phyloP scores from a whole-genome alignment of 2,329 filamentous ascomycete genomes.

The Fusarium vanettenii region DNA sequence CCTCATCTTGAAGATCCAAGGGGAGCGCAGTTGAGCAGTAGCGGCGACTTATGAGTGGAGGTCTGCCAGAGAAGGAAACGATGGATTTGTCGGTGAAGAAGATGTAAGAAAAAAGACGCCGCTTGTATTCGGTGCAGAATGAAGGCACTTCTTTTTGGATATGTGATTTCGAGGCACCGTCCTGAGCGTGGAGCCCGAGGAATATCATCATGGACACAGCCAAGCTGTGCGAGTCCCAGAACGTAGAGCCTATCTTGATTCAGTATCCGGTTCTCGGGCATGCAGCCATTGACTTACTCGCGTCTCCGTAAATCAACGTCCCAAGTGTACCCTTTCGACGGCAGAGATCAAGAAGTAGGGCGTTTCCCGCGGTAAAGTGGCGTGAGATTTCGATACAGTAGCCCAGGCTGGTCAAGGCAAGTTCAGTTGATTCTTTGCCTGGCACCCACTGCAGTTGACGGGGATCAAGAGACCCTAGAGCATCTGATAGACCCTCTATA shows the following conservation, averaged over 20 bases:
- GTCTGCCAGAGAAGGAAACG: constrained; percentile 65
- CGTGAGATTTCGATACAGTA: constrained; percentile 50
- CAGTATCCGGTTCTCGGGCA: background rate
- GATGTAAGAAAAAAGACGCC: constrained; percentile 49
- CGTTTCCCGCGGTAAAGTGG: constrained; percentile 47
- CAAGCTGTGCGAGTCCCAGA: constrained; percentile 54
- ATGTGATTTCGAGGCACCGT: constrained; percentile 11
- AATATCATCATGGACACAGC: constrained; percentile 51
- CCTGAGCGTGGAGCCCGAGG: constrained; percentile 48
- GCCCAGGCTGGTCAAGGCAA: constrained; percentile 19
- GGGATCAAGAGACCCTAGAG: constrained; percentile 13
- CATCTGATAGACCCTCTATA: constrained; percentile 26
- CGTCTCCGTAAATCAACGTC: constrained; percentile 54
- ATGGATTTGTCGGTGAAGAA: constrained; percentile 62
- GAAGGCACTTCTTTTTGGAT: constrained; percentile 36
- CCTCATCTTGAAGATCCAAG: constrained; percentile 64
- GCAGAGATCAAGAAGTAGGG: constrained; percentile 52
- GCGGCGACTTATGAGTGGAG: constrained; percentile 62
- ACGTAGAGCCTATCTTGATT: constrained; percentile 44
- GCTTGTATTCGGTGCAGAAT: constrained; percentile 48
- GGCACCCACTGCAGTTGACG: constrained; percentile 19
- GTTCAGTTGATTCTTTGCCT: background rate
- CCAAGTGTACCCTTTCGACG: constrained; percentile 48
- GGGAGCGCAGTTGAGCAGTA: constrained; percentile 66
- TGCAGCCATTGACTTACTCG: constrained; percentile 46